Conservation (phyloP, 2,329 filamentous ascomycete species). For the Fusarium caatingaense region DNA sequence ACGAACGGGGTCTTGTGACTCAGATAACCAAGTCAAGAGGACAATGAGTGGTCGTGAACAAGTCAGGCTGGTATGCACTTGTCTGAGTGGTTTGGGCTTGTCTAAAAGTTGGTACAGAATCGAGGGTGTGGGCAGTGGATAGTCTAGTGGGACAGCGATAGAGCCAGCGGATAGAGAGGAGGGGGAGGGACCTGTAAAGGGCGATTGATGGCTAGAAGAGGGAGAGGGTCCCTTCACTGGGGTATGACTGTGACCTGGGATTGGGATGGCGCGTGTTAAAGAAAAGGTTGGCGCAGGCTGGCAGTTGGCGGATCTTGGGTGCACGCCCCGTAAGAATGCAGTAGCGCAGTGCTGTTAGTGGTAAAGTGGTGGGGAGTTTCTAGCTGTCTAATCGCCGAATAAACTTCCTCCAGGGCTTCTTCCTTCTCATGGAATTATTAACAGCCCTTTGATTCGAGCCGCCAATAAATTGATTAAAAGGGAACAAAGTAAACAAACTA, state of each 20-base stretch:
- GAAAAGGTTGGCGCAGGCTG: conserved; percentile 29
- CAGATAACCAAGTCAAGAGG: conserved; percentile 42
- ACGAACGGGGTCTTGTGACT: conserved; percentile 43
- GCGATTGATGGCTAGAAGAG: conserved; percentile 35
- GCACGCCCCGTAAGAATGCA: conserved; percentile 29
- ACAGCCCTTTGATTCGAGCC: neutral
- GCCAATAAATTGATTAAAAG: conserved; percentile 9
- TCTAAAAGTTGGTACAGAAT: conserved; percentile 41
- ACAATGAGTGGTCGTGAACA: conserved; percentile 44
- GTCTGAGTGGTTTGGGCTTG: conserved; percentile 23
- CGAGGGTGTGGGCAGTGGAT: conserved; percentile 30
- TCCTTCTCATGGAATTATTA: neutral
- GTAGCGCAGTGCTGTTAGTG: conserved; percentile 2
- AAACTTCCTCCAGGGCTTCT: neutral
- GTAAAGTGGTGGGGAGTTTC: conserved; percentile 18
- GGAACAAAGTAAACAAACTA: conserved; percentile 8
- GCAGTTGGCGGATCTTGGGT: conserved; percentile 1
- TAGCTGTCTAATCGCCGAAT: conserved; percentile 12
- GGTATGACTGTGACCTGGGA: conserved; percentile 4
- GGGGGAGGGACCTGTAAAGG: conserved; percentile 32
- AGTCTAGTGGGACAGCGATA: conserved; percentile 12
- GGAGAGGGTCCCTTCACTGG: conserved; percentile 11
- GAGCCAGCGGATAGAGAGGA: conserved; percentile 15
- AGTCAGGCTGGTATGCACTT: conserved; percentile 47
- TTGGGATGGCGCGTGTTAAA: conserved; percentile 41